These are phyloP conservation scores for Diaporthe citrichinensis DNA, from an alignment of 2,329 filamentous ascomycete species.

Conservation along the genomic window DNA sequence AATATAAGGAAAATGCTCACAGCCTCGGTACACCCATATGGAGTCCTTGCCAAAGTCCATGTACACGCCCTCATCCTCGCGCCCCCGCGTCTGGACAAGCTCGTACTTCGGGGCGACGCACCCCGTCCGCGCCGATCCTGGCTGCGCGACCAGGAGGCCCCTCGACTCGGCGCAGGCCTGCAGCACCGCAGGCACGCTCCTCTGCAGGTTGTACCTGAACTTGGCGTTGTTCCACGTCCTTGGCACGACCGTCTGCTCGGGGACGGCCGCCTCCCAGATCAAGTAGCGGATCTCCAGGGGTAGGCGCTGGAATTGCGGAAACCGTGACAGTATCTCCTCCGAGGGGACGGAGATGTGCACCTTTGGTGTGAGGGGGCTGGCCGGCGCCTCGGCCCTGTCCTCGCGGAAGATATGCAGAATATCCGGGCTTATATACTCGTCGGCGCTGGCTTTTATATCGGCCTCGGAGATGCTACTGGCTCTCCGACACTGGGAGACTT, in stretches of 20 bases:
- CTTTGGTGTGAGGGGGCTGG: neutral
- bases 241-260: conserved; percentile 35
- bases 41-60: conserved; percentile 40
- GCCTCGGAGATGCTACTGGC: neutral
- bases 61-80: conserved; percentile 39
- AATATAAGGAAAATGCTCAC: too few species aligned
- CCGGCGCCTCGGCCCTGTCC: conserved; percentile 15
- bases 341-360: neutral
- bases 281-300: conserved; percentile 36
- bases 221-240: conserved; percentile 39
- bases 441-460: neutral
- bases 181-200: conserved; percentile 38
- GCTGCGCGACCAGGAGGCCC: conserved; percentile 30
- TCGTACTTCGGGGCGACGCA: conserved; percentile 20
- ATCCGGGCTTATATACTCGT: conserved; percentile 35
- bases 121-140: neutral
- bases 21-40: conserved; percentile 41
- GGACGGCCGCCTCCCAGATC: conserved; percentile 41
- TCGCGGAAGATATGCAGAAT: conserved; percentile 38
- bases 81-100: conserved; percentile 31
- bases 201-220: conserved; percentile 39
- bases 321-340: neutral
- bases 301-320: conserved; percentile 35
- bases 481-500: neutral
- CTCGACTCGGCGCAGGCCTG: conserved; percentile 42